Evolutionary conservation across 2,329 filamentous ascomycete genomes (phyloP).

Genomic region (Exophiala dermatitidis): DNA sequence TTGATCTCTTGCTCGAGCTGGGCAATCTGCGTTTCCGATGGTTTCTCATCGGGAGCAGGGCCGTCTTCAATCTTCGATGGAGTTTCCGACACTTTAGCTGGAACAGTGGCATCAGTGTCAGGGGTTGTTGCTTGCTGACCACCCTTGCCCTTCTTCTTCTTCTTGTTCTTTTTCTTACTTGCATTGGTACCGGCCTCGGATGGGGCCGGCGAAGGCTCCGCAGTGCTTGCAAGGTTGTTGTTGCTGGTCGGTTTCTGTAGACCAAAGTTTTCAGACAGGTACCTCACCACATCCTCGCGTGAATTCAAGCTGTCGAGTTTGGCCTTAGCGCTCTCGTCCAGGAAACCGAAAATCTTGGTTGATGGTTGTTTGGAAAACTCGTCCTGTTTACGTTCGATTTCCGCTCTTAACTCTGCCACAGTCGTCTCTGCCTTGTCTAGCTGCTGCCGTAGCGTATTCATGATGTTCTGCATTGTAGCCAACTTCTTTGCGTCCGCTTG

Average conservation of each 20-base stretch:
- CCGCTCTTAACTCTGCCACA: slow-evolving; percentile 40
- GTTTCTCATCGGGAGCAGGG: neutral
- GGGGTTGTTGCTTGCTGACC: slow-evolving; percentile 28
- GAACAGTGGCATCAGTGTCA: slow-evolving; percentile 36
- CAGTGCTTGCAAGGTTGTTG: slow-evolving; percentile 1
- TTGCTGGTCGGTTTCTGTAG: slow-evolving; percentile 15
- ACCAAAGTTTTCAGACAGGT: slow-evolving; percentile 33
- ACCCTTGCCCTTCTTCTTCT: slow-evolving; percentile 63
- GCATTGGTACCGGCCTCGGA: slow-evolving; percentile 23
- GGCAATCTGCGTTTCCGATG: slow-evolving; percentile 23
- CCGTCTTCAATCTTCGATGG: slow-evolving; percentile 18
- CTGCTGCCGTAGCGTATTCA: slow-evolving; percentile 49
- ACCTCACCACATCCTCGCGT: slow-evolving; percentile 32
- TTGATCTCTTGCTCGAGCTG: slow-evolving; percentile 28
- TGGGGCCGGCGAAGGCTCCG: slow-evolving; percentile 23
- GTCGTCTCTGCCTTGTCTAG: slow-evolving; percentile 48
- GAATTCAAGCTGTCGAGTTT: slow-evolving; percentile 16
- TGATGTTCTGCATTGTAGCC: slow-evolving; percentile 49
- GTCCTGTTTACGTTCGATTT: slow-evolving; percentile 26
- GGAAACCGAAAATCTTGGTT: slow-evolving; percentile 20
- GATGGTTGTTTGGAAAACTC: slow-evolving; percentile 18
- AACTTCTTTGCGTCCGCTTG: slow-evolving; percentile 45
- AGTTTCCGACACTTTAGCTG: slow-evolving; percentile 30
- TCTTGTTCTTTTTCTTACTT: slow-evolving; percentile 72
- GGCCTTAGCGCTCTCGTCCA: slow-evolving; percentile 14